Evolutionary conservation across 2,329 filamentous ascomycete genomes (phyloP), one percentile per base, ranked within the genome.

Genomic region (Plenodomus lindquistii): DNA sequence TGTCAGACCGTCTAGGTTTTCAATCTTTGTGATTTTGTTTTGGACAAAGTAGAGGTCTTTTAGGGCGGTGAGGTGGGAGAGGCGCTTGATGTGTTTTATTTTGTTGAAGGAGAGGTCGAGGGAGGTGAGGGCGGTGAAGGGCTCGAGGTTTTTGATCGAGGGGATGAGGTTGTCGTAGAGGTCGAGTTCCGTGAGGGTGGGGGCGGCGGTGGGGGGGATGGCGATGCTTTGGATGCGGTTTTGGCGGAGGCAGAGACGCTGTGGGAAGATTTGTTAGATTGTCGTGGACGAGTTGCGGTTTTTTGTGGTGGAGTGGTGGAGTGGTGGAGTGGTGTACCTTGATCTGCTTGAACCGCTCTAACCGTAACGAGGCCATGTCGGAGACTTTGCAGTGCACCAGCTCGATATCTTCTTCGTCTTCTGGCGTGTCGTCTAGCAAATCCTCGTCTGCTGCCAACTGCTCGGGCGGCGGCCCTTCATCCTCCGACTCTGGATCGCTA

Each of bases 41-140:
- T 96, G 90, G 41, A 97, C 91, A 62, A 99, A 89, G 72, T 88
- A 99, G 2, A 99, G 71, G 60, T 97, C 91, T 54, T 81, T 87
- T 48, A 97, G 81, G 44, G 91, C 81, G 18, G 77, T 86, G 50
- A 99, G 77, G 63, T 93, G 88, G 49, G 82, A 81, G 57, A 97
- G 77, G 64, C 93, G 85, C 74, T 96, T 96, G 77, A 99, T 96
- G 74, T 97, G 92, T 73, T 96, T 97, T 77, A 99, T 93, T 79
- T 97, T 97, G 79, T 99, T 99, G 83, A 97, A 99, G 72, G 89
- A 95, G 42, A 99, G 80, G 70, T 99, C 94, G 45, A 99, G 83
- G 47, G 79, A 87, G 5, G 83, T 90, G 44, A 99, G 82, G 52
- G 88, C 81, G 11, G 81, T 84, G 48, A 97, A 83, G 38, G 84